Evolutionary conservation across 352 stramenopile species (phyloP).

Genomic region (Phytophthora sp.): DNA sequence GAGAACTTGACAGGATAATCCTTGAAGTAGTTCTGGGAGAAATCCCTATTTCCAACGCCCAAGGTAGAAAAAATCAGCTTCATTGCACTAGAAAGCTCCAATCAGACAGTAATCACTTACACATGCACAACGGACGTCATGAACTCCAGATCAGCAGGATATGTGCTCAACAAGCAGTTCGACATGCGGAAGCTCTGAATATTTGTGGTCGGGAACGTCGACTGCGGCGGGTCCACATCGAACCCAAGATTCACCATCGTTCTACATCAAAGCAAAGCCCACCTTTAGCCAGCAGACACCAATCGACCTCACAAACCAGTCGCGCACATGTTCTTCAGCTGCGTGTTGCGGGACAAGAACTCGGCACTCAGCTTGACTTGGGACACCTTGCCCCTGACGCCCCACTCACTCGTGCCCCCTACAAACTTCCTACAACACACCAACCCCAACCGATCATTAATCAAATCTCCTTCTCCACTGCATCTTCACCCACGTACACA

Average conservation of each 20-base stretch:
- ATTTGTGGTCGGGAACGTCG: constrained; percentile 56
- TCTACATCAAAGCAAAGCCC: constrained; percentile 26
- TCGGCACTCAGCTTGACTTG: constrained; percentile 39
- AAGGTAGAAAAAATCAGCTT: not conserved
- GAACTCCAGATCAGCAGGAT: constrained; percentile 55
- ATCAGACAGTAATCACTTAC: constrained; percentile 34
- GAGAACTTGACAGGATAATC: constrained; percentile 59
- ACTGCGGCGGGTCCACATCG: constrained; percentile 40
- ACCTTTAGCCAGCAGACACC: not conserved
- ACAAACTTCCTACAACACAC: constrained; percentile 44
- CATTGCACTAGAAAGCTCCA: not conserved
- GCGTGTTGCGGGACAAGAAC: constrained; percentile 40
- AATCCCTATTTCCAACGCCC: constrained; percentile 36
- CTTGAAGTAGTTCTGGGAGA: constrained; percentile 70
- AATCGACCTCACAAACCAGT: not conserved
- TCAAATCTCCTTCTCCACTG: not conserved
- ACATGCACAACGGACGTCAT: constrained; percentile 58
- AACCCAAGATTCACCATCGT: constrained; percentile 63
- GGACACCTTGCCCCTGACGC: constrained; percentile 50
- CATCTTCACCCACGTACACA: constrained; percentile 37
- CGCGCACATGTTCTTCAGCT: constrained; percentile 52
- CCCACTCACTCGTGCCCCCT: constrained; percentile 48
- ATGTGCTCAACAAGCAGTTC: constrained; percentile 61
- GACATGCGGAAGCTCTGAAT: constrained; percentile 51
- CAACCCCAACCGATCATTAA: not conserved